A percentile compares a stretch with the other conserved stretches of the same genome.
Evolutionary conservation across 73 alveolate genomes (phyloP).

Genomic region (Strombidium stylifer): DNA sequence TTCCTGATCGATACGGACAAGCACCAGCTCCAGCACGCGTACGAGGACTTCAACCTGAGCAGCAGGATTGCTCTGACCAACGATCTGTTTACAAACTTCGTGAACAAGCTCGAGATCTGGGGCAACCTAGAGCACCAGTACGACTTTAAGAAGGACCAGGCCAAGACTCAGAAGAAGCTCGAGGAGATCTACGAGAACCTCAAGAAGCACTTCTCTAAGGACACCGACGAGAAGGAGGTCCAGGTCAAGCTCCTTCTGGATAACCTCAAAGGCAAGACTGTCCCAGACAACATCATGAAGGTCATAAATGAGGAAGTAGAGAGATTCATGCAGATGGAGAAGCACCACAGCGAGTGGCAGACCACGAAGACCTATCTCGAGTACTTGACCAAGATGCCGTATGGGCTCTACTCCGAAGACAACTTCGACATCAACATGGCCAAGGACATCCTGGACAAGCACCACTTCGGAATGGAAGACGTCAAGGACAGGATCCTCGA

Average conservation of each 20-base stretch:
- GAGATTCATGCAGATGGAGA: constrained; percentile 54
- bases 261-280: constrained; percentile 58
- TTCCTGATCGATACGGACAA: constrained; percentile 37
- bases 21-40: constrained; percentile 33
- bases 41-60: constrained; percentile 32
- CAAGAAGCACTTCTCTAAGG: constrained; percentile 56
- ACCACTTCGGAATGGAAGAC: constrained; percentile 83
- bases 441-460: constrained; percentile 65
- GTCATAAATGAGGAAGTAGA: constrained; percentile 64
- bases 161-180: constrained; percentile 43
- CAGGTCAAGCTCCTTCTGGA: constrained; percentile 32
- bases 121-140: constrained; percentile 48
- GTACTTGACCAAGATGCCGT: constrained; percentile 77
- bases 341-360: constrained; percentile 48
- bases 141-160: constrained; percentile 51
- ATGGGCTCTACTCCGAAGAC: constrained; percentile 72
- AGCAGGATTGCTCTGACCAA: constrained; percentile 37
- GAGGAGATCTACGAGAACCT: constrained; percentile 62
- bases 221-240: constrained; percentile 56
- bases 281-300: constrained; percentile 61
- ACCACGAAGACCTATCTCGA: constrained; percentile 73
- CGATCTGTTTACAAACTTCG: constrained; percentile 52
- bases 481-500: constrained; percentile 78
- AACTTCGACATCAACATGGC: constrained; percentile 73
- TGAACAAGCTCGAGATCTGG: constrained; percentile 54